Conservation (phyloP, 1,139 yeast species). For the Sugiyamaella grinbergsii region DNA sequence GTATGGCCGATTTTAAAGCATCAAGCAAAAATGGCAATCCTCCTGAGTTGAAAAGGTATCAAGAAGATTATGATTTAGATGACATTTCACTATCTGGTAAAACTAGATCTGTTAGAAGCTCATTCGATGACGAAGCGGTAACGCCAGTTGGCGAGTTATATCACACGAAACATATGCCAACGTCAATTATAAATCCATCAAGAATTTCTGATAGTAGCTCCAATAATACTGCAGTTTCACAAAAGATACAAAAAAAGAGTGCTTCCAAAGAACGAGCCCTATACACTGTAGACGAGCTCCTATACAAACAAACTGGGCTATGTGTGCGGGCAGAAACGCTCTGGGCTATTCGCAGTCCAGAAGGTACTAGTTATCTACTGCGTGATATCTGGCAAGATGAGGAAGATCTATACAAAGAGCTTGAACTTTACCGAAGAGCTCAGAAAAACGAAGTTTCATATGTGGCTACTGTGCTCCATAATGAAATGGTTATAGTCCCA, state of each 20-base stretch:
- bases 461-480: constrained; percentile 12
- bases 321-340: constrained; percentile 20
- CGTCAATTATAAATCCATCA: not conserved
- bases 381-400: constrained; percentile 23
- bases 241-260: not conserved
- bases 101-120: constrained; percentile 2
- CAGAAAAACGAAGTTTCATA: not conserved
- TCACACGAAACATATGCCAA: not conserved
- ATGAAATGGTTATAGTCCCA: constrained; percentile 2
- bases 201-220: constrained; percentile 10
- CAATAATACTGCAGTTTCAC: constrained; percentile 7
- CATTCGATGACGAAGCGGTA: not conserved
- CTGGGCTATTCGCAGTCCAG: constrained; percentile 14
- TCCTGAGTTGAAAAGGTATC: not conserved
- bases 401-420: constrained; percentile 17
- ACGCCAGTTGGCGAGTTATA: constrained; percentile 11
- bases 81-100: not conserved
- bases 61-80: constrained; percentile 6
- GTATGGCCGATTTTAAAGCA: constrained; percentile 15
- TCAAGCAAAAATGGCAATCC: not conserved
- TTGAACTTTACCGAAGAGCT: constrained; percentile 16
- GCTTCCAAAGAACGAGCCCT: not conserved
- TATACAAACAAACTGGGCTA: constrained; percentile 19
- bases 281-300: constrained; percentile 5
- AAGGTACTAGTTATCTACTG: constrained; percentile 12